Base-by-base conservation (phyloP, 2,329 filamentous ascomycete species). In the Apiospora pterosperma region DNA sequence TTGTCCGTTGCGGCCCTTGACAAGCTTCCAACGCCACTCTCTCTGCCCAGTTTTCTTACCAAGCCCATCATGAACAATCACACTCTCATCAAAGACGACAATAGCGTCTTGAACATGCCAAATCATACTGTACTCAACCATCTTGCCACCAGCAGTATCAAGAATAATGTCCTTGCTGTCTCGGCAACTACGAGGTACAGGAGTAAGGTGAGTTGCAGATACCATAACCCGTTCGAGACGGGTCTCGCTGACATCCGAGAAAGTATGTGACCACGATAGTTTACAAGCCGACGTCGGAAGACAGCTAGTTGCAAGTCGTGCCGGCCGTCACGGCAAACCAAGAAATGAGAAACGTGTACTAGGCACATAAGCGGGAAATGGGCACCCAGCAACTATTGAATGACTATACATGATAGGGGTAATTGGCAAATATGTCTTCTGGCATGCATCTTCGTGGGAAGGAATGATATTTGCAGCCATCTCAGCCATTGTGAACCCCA, bases 81-180 rank as follows among this genome's bases (percentile, higher is more conserved):
- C 2, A 93, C 92, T 31, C 89, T 95, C 7, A 93, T 97, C 84
- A 98, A 98, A 81, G 96, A 99, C 76, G 96, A 99, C 79, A 97
- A 95, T 77, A 97, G 94, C 79, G 96, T 99, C 67, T 81, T 99
- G 68, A 96, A 93, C 70, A 95, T 97, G 86, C 96, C 96, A 16
- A 99, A 98, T 73, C 95, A 99, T 74, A 97, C 96, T 0, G 93
- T 98, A 36, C 81, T 99, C 68, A 99, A 99, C 71, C 96, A 99
- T 77, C 82, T 99, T 70, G 95, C 95, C 60, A 99, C 96, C 3
- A 98, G 95, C 78, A 97, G 94, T 77, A 99, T 99, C 78, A 97
- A 97, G 82, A 93, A 97, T 70, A 94, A 95, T 68, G 92, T 98
- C 31, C 84, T 99, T 69, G 96, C 96, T 38, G 96, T 97, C 6